Percentiles rank a stretch among this genome's conserved stretches.
These are phyloP conservation scores for Phylloporus sp. DNA, from an alignment of 768 basidiomycete species.

Conservation along the genomic window DNA sequence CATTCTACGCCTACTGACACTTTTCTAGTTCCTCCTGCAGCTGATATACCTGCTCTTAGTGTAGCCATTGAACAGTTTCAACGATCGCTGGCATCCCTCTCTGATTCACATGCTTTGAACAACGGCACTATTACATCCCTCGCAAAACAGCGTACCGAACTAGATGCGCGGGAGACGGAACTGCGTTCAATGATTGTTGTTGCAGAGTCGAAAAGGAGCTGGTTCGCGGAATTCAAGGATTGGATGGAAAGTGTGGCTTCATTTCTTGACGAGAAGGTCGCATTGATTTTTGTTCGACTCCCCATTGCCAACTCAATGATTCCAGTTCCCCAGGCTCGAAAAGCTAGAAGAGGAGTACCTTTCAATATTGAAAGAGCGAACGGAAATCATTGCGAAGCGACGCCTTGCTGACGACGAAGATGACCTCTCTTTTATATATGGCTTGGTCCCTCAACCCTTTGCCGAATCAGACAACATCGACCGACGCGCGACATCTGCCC, in stretches of 20 bases:
- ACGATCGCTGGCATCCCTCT: slow-evolving; percentile 54
- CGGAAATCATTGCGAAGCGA: slow-evolving; percentile 63
- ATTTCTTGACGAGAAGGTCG: slow-evolving; percentile 87
- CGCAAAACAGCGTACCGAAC: slow-evolving; percentile 56
- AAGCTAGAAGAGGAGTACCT: slow-evolving; percentile 72
- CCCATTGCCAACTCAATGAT: background rate
- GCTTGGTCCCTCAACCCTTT: slow-evolving; percentile 40
- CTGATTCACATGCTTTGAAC: slow-evolving; percentile 64
- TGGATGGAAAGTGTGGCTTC: slow-evolving; percentile 80
- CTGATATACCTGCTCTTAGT: slow-evolving; percentile 60
- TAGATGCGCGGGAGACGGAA: slow-evolving; percentile 66
- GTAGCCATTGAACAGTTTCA: slow-evolving; percentile 60
- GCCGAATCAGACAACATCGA: slow-evolving; percentile 46
- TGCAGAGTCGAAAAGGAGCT: slow-evolving; percentile 75
- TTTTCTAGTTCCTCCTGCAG: slow-evolving; percentile 58
- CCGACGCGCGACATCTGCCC: slow-evolving; percentile 47
- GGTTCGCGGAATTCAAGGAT: slow-evolving; percentile 75
- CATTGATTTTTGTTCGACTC: slow-evolving; percentile 3
- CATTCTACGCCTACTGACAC: slow-evolving; percentile 11
- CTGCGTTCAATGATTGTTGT: slow-evolving; percentile 69
- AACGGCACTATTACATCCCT: slow-evolving; percentile 53
- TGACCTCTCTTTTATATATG: slow-evolving; percentile 70
- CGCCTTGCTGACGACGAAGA: slow-evolving; percentile 75
- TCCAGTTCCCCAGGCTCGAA: slow-evolving; percentile 74
- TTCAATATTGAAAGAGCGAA: slow-evolving; percentile 70